phyloP scores from a whole-genome alignment of 2,329 filamentous ascomycete genomes.

The Tolypocladium paradoxum region DNA sequence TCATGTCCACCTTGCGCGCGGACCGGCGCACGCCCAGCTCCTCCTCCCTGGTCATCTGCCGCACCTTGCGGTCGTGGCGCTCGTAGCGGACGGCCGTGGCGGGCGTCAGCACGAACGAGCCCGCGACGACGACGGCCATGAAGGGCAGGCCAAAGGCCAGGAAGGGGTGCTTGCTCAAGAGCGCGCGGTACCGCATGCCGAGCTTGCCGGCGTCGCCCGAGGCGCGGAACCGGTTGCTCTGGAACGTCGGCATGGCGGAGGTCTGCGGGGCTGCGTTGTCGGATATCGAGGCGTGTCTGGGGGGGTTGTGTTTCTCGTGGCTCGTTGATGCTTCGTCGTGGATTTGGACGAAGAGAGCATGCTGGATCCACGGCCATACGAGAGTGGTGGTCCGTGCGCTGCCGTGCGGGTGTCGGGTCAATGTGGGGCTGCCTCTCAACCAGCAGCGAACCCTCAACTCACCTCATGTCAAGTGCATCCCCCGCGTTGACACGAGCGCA shows the following conservation, averaged over 20 bases:
- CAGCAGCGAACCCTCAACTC: too few species aligned
- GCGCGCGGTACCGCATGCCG: conserved; percentile 64
- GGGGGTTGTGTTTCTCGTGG: not conserved
- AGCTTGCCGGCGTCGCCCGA: conserved; percentile 56
- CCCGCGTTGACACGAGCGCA: too few species aligned
- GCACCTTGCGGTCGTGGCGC: conserved; percentile 79
- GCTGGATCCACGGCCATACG: too few species aligned
- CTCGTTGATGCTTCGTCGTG: not conserved
- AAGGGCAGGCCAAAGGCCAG: conserved; percentile 91
- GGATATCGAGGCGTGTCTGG: not conserved
- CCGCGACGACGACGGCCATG: conserved; percentile 76
- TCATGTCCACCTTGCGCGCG: conserved; percentile 63
- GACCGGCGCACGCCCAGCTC: conserved; percentile 69
- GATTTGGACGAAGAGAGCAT: too few species aligned
- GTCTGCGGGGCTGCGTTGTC: not conserved
- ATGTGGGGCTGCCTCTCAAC: too few species aligned
- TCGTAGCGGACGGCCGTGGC: conserved; percentile 92
- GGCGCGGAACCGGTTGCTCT: conserved; percentile 59
- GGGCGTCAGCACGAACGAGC: conserved; percentile 88
- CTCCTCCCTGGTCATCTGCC: conserved; percentile 76
- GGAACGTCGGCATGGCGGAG: conserved; percentile 40
- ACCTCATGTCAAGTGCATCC: too few species aligned
- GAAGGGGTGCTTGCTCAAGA: conserved; percentile 74
- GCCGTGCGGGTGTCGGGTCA: too few species aligned
- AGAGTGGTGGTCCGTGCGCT: too few species aligned